Percentiles rank a stretch among this genome's conserved stretches.
These are phyloP conservation scores for Plantago elongata DNA, from an alignment of 257 asterid genomes.

Conservation along the genomic window DNA sequence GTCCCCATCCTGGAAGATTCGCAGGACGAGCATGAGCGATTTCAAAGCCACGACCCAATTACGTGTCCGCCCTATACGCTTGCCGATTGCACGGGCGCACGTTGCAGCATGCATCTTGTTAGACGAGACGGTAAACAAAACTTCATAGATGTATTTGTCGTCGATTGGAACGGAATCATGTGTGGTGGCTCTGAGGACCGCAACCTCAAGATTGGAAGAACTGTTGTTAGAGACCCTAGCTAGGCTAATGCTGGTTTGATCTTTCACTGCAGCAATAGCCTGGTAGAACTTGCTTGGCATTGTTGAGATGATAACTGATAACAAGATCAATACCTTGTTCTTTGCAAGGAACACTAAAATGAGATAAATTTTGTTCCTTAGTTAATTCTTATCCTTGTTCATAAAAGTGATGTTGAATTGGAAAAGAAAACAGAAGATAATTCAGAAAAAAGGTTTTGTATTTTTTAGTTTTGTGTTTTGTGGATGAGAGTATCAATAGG, in stretches of 20 bases:
- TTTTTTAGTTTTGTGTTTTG: neutral
- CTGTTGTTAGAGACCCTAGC: constrained; percentile 65
- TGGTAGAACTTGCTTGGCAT: constrained; percentile 81
- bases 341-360: neutral
- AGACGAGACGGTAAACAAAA: constrained; percentile 59
- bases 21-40: constrained; percentile 63
- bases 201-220: constrained; percentile 60
- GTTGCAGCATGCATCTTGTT: constrained; percentile 64
- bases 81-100: constrained; percentile 73
- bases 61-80: constrained; percentile 67
- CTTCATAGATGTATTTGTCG: constrained; percentile 41
- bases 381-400: neutral
- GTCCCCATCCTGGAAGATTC: constrained; percentile 79
- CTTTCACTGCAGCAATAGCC: constrained; percentile 80
- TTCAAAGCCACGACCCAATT: constrained; percentile 76
- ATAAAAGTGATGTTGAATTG: neutral
- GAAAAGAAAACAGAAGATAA: too few relatives aligned
- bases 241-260: constrained; percentile 79
- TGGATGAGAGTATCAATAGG: neutral
- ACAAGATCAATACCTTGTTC: constrained; percentile 19
- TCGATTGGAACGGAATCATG: constrained; percentile 62
- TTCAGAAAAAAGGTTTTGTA: neutral
- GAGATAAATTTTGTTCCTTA: too few relatives aligned
- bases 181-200: constrained; percentile 74
- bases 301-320: constrained; percentile 11